These are phyloP conservation scores for Mortierella sp. DNA, from an alignment of 371 early-diverging fungal genomes.

Conservation along the genomic window DNA sequence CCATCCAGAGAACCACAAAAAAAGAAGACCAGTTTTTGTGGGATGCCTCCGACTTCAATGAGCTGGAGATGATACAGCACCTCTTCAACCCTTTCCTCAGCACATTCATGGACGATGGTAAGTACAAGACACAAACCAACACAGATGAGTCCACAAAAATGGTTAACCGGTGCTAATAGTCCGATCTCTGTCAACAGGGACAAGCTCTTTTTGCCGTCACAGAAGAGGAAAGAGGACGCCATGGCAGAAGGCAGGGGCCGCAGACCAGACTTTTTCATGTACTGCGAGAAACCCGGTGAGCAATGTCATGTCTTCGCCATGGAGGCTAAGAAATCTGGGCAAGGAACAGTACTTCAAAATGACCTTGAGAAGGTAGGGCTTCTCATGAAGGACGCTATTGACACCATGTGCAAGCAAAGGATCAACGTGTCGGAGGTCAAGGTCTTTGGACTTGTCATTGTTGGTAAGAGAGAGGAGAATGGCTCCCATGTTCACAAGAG, in stretches of 20 bases:
- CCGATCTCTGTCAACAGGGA: conserved; percentile 6
- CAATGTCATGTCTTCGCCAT: conserved; percentile 17
- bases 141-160: conserved; percentile 5
- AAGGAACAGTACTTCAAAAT: conserved; percentile 13
- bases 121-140: conserved; percentile 1
- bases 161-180: not conserved
- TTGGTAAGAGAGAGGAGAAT: conserved; percentile 6
- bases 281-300: conserved; percentile 9
- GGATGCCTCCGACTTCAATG: conserved; percentile 14
- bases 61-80: conserved; percentile 17
- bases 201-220: conserved; percentile 14
- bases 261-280: conserved; percentile 15
- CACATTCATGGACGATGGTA: conserved; percentile 23
- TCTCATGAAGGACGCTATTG: conserved; percentile 26
- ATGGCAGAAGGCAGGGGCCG: conserved; percentile 18
- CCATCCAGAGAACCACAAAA: too few relatives aligned
- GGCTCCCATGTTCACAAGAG: not conserved
- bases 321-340: conserved; percentile 22
- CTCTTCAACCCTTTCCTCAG: conserved; percentile 16
- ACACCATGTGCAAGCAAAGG: conserved; percentile 10
- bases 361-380: conserved; percentile 24
- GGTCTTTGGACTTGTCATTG: conserved; percentile 17
- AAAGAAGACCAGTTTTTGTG: conserved; percentile 20
- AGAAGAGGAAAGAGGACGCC: conserved; percentile 10
- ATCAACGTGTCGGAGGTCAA: conserved; percentile 18